These are phyloP conservation scores for Vitis rupestris DNA, from an alignment of 164 flowering plant species.

Conservation along the genomic window DNA sequence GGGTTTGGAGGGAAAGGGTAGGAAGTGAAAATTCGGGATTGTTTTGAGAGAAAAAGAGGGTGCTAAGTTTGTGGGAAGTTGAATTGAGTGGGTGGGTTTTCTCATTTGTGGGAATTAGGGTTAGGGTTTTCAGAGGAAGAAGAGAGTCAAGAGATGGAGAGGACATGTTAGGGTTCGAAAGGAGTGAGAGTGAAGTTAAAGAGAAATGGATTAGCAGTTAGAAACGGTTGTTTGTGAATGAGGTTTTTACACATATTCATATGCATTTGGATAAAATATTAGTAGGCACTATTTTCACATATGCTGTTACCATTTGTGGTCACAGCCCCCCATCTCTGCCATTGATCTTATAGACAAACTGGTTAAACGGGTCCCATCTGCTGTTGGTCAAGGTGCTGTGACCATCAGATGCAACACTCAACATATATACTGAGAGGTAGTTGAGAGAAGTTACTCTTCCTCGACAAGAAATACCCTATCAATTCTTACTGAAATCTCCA, in stretches of 20 bases:
- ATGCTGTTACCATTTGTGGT: not conserved
- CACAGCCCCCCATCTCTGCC: not conserved
- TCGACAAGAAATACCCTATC: no score
- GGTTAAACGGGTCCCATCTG: no score
- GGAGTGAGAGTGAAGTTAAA: not conserved
- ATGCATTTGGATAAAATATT: slow-evolving; percentile 4
- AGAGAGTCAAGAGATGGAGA: slow-evolving; percentile 10
- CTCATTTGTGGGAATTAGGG: slow-evolving; percentile 32
- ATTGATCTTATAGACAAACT: not conserved
- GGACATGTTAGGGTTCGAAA: slow-evolving; percentile 17
- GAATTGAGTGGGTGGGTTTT: slow-evolving; percentile 23
- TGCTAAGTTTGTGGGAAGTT: slow-evolving; percentile 18
- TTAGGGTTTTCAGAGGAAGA: slow-evolving; percentile 26
- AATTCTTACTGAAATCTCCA: no score
- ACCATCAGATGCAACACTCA: not conserved
- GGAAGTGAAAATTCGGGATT: slow-evolving; percentile 23
- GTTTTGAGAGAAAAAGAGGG: slow-evolving; percentile 26
- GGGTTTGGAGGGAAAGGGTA: slow-evolving; percentile 22
- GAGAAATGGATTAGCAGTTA: slow-evolving; percentile 15
- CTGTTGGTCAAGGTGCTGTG: not conserved
- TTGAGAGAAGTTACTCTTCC: no score
- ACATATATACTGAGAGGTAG: no score
- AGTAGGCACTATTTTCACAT: not conserved
- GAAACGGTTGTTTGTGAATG: slow-evolving; percentile 43
- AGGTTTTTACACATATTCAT: slow-evolving; percentile 32